Base-by-base conservation (phyloP, 768 basidiomycete genomes). In the Boletus subcaerulescens region DNA sequence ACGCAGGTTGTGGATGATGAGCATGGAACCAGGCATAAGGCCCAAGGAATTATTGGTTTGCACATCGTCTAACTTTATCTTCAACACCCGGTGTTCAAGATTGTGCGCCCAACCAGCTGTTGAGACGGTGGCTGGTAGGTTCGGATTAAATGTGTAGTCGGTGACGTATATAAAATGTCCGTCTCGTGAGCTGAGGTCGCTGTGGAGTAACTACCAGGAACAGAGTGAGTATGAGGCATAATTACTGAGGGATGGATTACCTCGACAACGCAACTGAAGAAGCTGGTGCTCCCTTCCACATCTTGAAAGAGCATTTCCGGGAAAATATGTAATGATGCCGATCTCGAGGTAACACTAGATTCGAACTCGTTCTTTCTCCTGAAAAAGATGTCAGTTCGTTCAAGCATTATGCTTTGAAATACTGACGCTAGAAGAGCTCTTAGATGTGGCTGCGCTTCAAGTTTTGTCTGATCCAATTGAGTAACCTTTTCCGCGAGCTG, bases 211-310 rank as follows among this genome's bases (percentile, higher is more conserved):
- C 86, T 87, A 52, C 14, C 49, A 32, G 26, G 31, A 41, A 50
- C 22, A 38, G 14, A 22, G 38, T 56, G 20, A 42, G 46, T 12
- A 48, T 24, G 17, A 31, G 20, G 11, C 38, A n/a, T 6, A 22
- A 48, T n/a, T 18, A 32, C 33, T 15, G 35, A 45, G 12, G 29
- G 38, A 43, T 60, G 40, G 13, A 52, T 29, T 64, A 86, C 86
- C 77, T 86, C 82, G 38, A 84, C 82, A 14, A 79, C 74, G 57
- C 83, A 85, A 45, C 77, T 77, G 56, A 85, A 78, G 55, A 80
- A 77, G 31, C 59, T 64, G 1, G 73, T 71, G 35, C 73, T 74
- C 35, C 65, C 62, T 15, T 71, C 71, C 6, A 73, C 78, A 48
- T 84, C 76, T 60, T 76, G 67, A 56, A 89, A 68, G n/a, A 80